A percentile compares a stretch with the other conserved stretches of the same genome.
phyloP scores from a whole-genome alignment of 1,284 basidiomycete species.

The Papiliotrema laurentii region DNA sequence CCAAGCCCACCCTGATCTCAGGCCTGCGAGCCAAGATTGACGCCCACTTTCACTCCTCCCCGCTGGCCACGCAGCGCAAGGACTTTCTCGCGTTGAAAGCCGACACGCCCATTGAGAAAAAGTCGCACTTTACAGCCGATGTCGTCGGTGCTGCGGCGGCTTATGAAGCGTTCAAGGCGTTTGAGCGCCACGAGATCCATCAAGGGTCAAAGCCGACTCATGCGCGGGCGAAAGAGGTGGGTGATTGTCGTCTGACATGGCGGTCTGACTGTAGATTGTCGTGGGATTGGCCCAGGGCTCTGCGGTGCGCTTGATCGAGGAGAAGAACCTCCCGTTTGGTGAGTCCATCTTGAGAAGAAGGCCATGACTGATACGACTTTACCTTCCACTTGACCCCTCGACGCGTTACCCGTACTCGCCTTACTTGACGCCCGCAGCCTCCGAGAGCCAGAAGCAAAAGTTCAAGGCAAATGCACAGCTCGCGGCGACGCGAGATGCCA shows the following conservation, averaged over 20 bases:
- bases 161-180: constrained; percentile 33
- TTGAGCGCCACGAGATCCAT: constrained; percentile 26
- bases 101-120: constrained; percentile 30
- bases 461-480: constrained; percentile 27
- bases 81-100: constrained; percentile 29
- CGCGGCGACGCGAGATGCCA: constrained; percentile 24
- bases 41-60: constrained; percentile 18
- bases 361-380: neutral
- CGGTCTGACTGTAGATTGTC: constrained; percentile 21
- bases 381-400: no score
- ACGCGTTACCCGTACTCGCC: no score
- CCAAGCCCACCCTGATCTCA: no score
- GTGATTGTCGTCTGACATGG: neutral
- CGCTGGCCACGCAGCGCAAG: constrained; percentile 24
- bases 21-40: constrained; percentile 23
- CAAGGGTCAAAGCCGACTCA: constrained; percentile 22
- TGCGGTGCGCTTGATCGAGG: constrained; percentile 29
- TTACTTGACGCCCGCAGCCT: constrained; percentile 8
- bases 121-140: constrained; percentile 33
- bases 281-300: constrained; percentile 25
- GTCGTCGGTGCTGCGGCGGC: constrained; percentile 35
- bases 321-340: constrained; percentile 35
- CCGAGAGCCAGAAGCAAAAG: constrained; percentile 23
- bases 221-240: constrained; percentile 24
- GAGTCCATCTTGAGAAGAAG: constrained; percentile 6